A percentile compares a stretch with the other conserved stretches of the same genome.
Conservation (phyloP, 2,329 filamentous ascomycete species). For the Aspergillus sp. region DNA sequence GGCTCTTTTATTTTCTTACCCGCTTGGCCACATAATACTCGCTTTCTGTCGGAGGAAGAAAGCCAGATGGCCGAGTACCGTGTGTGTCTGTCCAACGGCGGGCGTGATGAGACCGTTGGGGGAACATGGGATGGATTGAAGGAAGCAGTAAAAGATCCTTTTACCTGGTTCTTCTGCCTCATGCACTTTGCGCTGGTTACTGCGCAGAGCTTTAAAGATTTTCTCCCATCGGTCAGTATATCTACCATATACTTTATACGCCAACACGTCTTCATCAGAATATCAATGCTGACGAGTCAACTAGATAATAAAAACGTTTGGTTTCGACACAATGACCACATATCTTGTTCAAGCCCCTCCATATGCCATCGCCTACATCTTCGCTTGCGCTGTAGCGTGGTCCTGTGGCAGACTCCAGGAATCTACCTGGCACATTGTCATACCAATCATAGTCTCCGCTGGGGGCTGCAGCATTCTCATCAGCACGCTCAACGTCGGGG, state of each 20-base stretch:
- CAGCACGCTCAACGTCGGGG: slow-evolving; percentile 9
- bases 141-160: slow-evolving; percentile 10
- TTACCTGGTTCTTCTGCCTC: slow-evolving; percentile 11
- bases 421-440: slow-evolving; percentile 9
- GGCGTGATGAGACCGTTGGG: slow-evolving; percentile 1
- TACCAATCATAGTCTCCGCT: slow-evolving; percentile 6
- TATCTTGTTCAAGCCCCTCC: slow-evolving; percentile 15
- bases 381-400: background rate
- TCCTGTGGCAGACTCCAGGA: slow-evolving; percentile 6
- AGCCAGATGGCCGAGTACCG: slow-evolving; percentile 11
- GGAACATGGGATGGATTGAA: slow-evolving; percentile 6
- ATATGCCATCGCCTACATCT: slow-evolving; percentile 12
- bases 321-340: slow-evolving; percentile 7
- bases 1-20: slow-evolving; percentile 5
- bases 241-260: too few relatives aligned
- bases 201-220: slow-evolving; percentile 12
- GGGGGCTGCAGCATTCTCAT: slow-evolving; percentile 11
- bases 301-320: slow-evolving; percentile 12
- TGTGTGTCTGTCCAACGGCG: slow-evolving; percentile 4
- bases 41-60: slow-evolving; percentile 9
- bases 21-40: slow-evolving; percentile 8
- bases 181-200: slow-evolving; percentile 13
- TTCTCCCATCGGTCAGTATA: slow-evolving; percentile 9
- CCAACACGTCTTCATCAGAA: too few relatives aligned
- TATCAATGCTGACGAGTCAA: too few relatives aligned